Evolutionary conservation across 2,329 filamentous ascomycete genomes (phyloP), one percentile per base, ranked within the genome.

Genomic region (Xylariales sp.): DNA sequence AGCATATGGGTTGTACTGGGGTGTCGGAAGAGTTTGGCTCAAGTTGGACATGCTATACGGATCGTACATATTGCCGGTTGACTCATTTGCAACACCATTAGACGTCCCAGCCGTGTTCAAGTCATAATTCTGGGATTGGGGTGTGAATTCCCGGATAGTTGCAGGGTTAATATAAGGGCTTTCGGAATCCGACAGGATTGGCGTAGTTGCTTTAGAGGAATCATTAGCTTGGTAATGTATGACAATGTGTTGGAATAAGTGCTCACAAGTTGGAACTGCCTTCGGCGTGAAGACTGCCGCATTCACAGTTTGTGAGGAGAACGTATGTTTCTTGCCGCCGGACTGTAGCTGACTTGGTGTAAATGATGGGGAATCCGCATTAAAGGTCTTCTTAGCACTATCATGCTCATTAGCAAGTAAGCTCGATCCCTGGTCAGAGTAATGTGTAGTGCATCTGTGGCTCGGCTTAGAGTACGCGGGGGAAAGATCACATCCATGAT

Each of bases 281-380:
- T 86, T 76, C 23, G 88, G 88, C 14, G 85, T 93, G 53, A 94
- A 94, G 5, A 87, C 81, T 15, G 88, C 85, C 16, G 91, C 93
- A 59, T 78, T 93, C n/a, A 85, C 90, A 39, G 88, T 85, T 62
- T 94, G 89, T 2, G 89, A 88, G 6, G 90, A 93, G 47, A 97
- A 89, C 7, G 83, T 83, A 8, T 83, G 75, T 53, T 85, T 85
- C 62, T 88, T 88, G 17, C 66, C 56, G 2, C 66, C 63, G 4
- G 32, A 20, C 17, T 65, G 62, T 29, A 73, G 49, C 41, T 65
- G 62, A 12, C 77, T 69, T 5, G 91, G 91, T 0, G 88, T 96
- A 60, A 98, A 98, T 33, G 91, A 88, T 11, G 93, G 91, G 7
- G 93, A 97, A 55, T 97, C 93, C 55, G 95, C 93, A 61, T 95